Base-by-base conservation (phyloP, 768 basidiomycete genomes). In the Cytidiella melzeri region DNA sequence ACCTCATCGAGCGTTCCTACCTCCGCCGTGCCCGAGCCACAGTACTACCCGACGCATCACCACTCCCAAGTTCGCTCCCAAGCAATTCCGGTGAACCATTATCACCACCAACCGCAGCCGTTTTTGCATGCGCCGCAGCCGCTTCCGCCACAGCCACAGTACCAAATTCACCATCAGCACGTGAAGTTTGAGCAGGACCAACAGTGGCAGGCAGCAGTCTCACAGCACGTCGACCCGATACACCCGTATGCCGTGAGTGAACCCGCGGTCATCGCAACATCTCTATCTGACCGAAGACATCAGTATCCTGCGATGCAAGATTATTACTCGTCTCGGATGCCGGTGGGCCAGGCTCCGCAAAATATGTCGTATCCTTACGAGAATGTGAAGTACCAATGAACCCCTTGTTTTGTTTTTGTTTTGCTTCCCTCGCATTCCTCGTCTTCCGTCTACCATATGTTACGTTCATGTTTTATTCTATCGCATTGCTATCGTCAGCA, bases 171-270 rank as follows among this genome's bases (percentile, higher is more conserved):
- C 12, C 44, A n/a, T 15, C n/a, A 43, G 27, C 53, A 38, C 45
- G 48, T 50, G 26, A 39, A 42, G 36, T 40, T 49, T 34, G 52
- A 38, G 19, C 46, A 53, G 45, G 61, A 71, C 48, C 59, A 73
- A 51, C 69, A 69, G 43, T 84, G 82, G 83, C 69, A 70, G 43
- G 69, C 75, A n/a, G 61, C 74, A 34, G 61, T 75, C 52, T 58
- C 73, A 48, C 63, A 71, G 23, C 69, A 76, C 18, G 56, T 75
- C 44, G 76, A 82, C 56, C 70, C 76, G 12, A 71, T 83, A 61
- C 81, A 87, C 41, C 64, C 83, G 49, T 87, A 79, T 64, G 30
- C 30, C 15, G 87, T 89, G 65, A 70, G 83, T 69, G 4, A 41
- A 2, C 28, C 28, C 40, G 30, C 45, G 48, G 39, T 42, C 50